Evolutionary conservation across 306 rosid species (phyloP).

Genomic region (Dicorynia guianensis): DNA sequence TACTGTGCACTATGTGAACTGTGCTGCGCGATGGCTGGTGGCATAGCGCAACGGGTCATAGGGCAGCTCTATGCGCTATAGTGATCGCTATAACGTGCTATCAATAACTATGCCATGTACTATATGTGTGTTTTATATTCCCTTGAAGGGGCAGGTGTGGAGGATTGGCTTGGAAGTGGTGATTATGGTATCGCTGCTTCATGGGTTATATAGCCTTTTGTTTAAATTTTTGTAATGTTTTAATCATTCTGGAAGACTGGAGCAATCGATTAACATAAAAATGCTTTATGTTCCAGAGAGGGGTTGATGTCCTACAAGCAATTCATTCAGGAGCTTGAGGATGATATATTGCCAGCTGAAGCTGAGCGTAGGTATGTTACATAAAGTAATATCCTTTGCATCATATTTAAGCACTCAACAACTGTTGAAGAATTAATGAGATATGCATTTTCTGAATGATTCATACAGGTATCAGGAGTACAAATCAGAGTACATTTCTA

Average conservation of each 20-base stretch:
- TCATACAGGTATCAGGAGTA: constrained; percentile 80
- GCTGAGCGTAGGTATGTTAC: constrained; percentile 89
- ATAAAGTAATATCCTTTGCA: constrained; percentile 28
- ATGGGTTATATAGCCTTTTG: not conserved
- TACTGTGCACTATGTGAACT: too few species aligned
- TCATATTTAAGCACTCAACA: constrained; percentile 1
- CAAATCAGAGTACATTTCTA: constrained; percentile 90
- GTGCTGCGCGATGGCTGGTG: too few species aligned
- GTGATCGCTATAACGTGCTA: too few species aligned
- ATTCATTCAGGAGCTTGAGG: constrained; percentile 99
- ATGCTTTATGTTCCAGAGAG: constrained; percentile 67
- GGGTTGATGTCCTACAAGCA: constrained; percentile 98
- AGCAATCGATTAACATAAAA: constrained; percentile 29
- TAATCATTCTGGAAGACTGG: constrained; percentile 10
- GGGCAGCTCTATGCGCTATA: too few species aligned
- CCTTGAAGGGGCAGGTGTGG: not conserved
- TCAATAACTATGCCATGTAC: too few species aligned
- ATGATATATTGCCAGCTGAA: constrained; percentile 92
- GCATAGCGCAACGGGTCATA: too few species aligned
- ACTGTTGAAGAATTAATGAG: not conserved
- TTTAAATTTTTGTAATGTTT: constrained; percentile 14
- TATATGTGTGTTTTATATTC: too few species aligned
- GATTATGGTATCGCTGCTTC: constrained; percentile 13
- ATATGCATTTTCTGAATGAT: constrained; percentile 4
- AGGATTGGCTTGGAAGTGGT: not conserved